These are phyloP conservation scores for Dysphania ambrosioides DNA, from an alignment of 148 eudicot species.

Conservation along the genomic window DNA sequence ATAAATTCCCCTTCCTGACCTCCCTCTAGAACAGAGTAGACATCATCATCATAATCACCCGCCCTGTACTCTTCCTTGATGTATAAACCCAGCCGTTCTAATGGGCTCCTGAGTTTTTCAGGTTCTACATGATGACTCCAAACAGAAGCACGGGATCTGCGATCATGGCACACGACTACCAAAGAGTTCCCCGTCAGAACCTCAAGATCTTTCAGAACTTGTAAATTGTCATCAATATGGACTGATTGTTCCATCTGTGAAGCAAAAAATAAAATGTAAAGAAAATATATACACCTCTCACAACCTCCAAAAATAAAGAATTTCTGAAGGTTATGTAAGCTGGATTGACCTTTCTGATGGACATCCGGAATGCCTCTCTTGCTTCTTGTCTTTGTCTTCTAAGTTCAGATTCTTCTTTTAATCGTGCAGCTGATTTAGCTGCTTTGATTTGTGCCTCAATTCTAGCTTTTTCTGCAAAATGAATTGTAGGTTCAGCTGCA, in stretches of 20 bases:
- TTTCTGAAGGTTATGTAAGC: constrained; percentile 18
- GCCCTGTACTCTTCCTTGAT: constrained; percentile 48
- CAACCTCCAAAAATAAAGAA: background rate
- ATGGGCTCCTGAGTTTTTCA: constrained; percentile 31
- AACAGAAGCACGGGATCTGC: constrained; percentile 7
- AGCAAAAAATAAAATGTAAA: background rate
- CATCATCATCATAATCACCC: constrained; percentile 36
- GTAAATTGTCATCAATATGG: constrained; percentile 45
- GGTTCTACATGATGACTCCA: constrained; percentile 14
- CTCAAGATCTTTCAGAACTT: constrained; percentile 52
- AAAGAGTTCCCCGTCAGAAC: constrained; percentile 32
- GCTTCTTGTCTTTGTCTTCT: constrained; percentile 50
- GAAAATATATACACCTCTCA: constrained; percentile 1
- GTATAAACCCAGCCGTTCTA: constrained; percentile 62
- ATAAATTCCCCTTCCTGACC: constrained; percentile 54
- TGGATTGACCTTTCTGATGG: constrained; percentile 54
- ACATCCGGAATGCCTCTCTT: constrained; percentile 57
- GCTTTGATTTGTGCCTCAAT: constrained; percentile 73
- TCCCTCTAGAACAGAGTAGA: constrained; percentile 11
- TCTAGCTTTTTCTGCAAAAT: constrained; percentile 52
- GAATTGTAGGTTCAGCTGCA: background rate
- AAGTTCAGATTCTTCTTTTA: constrained; percentile 42
- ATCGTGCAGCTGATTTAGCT: constrained; percentile 25
- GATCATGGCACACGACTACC: constrained; percentile 11
- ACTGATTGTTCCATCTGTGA: constrained; percentile 78